Conservation (phyloP, 306 rosid species). For the Canavalia ensiformis region DNA sequence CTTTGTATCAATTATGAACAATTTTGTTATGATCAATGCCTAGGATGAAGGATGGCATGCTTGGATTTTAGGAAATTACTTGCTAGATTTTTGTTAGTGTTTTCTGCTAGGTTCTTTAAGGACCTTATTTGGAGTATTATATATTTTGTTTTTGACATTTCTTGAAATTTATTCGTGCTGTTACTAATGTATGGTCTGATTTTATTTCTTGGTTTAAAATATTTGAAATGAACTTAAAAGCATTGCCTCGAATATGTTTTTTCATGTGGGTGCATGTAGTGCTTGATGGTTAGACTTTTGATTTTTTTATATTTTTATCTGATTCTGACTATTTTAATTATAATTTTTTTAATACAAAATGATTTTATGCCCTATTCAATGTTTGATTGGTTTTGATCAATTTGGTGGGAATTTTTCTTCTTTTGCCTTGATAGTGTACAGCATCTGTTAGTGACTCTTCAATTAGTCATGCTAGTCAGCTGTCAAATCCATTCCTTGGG, state of each 20-base stretch:
- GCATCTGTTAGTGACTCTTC: slow-evolving; percentile 82
- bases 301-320: not conserved
- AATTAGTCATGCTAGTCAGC: slow-evolving; percentile 88
- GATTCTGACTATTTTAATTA: not conserved
- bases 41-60: slow-evolving; percentile 32
- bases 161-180: slow-evolving; percentile 24
- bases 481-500: slow-evolving; percentile 92
- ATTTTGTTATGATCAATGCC: slow-evolving; percentile 30
- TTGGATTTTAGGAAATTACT: not conserved
- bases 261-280: no score
- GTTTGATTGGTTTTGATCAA: slow-evolving; percentile 31
- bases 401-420: slow-evolving; percentile 32
- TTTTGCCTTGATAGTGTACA: slow-evolving; percentile 66
- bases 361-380: not conserved
- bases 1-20: slow-evolving; percentile 25
- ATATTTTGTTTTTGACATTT: slow-evolving; percentile 14
- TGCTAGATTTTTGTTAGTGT: slow-evolving; percentile 3
- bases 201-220: not conserved
- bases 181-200: not conserved
- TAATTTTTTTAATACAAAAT: not conserved
- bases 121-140: slow-evolving; percentile 19
- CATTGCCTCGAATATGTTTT: slow-evolving; percentile 1
- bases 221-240: not conserved
- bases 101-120: slow-evolving; percentile 39
- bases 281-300: no score